A percentile compares a stretch with the other conserved stretches of the same genome.
phyloP scores from a whole-genome alignment of 1,139 yeast genomes.

The Taphrina deformans region DNA sequence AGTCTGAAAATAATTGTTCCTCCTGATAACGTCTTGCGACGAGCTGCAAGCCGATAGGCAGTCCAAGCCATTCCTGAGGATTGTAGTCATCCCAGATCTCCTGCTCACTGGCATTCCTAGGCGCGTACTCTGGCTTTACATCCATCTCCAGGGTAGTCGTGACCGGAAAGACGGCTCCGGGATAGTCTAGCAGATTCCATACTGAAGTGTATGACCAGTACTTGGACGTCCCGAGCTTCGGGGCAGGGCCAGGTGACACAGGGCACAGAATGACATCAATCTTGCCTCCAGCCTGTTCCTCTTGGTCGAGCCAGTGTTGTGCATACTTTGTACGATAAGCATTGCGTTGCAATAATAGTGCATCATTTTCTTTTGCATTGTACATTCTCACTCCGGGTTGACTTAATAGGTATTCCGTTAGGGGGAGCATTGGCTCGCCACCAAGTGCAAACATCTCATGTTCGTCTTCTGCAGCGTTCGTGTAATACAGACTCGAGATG shows the following conservation, averaged over 20 bases:
- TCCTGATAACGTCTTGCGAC: constrained; percentile 61
- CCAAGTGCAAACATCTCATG: constrained; percentile 44
- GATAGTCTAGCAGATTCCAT: constrained; percentile 58
- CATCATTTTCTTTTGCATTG: constrained; percentile 47
- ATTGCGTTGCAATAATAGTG: constrained; percentile 44
- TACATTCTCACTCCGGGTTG: constrained; percentile 37
- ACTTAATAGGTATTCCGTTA: constrained; percentile 41
- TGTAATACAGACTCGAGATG: constrained; percentile 49
- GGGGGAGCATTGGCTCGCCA: constrained; percentile 52
- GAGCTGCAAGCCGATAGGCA: constrained; percentile 67
- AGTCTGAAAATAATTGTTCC: constrained; percentile 45
- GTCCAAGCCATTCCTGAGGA: constrained; percentile 58
- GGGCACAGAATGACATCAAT: constrained; percentile 72
- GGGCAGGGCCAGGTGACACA: constrained; percentile 69
- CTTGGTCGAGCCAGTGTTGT: constrained; percentile 36
- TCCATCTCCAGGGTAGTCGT: constrained; percentile 49
- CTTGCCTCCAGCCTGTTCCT: constrained; percentile 9
- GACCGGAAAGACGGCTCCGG: constrained; percentile 59
- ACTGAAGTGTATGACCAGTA: constrained; percentile 58
- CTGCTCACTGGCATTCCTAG: constrained; percentile 47
- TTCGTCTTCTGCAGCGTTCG: constrained; percentile 54
- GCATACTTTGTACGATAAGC: constrained; percentile 53
- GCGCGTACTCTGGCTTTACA: constrained; percentile 40
- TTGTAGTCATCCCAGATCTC: constrained; percentile 53
- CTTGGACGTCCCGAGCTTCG: constrained; percentile 61